phyloP scores from a whole-genome alignment of 495 filamentous ascomycete genomes.

The Penicillium soppii region DNA sequence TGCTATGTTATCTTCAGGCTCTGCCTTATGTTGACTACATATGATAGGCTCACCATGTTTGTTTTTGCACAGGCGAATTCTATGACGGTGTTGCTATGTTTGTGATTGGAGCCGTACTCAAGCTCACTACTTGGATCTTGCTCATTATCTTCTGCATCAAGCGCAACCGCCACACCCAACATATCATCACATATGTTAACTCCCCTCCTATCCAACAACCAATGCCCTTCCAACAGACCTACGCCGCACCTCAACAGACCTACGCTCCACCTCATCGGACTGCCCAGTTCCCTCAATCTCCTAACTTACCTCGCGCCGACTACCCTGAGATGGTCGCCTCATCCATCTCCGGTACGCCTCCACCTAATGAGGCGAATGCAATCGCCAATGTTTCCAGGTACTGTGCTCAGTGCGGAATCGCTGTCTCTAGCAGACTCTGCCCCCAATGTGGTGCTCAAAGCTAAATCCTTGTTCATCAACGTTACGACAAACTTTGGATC shows the following conservation, averaged over 20 bases:
- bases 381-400: conserved; percentile 10
- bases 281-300: conserved; percentile 11
- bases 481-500: too few species aligned
- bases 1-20: not conserved
- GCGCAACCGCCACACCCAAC: conserved; percentile 12
- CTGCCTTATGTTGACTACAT: not conserved
- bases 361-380: conserved; percentile 12
- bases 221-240: conserved; percentile 7
- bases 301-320: conserved; percentile 4
- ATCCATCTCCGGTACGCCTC: conserved; percentile 7
- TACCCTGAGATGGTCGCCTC: conserved; percentile 4
- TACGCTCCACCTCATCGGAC: conserved; percentile 6
- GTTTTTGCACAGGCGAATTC: conserved; percentile 10
- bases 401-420: conserved; percentile 17
- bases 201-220: conserved; percentile 6
- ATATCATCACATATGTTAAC: conserved; percentile 13
- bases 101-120: conserved; percentile 16
- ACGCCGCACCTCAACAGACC: conserved; percentile 13
- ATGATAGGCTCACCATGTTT: conserved; percentile 2
- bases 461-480: too few species aligned
- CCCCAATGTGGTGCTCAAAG: conserved; percentile 10
- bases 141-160: conserved; percentile 21
- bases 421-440: conserved; percentile 16
- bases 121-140: conserved; percentile 22
- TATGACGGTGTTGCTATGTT: conserved; percentile 18